Evolutionary conservation across 768 basidiomycete species (phyloP), one percentile per base, ranked within the genome.

Genomic region (Tylopilus sp.): DNA sequence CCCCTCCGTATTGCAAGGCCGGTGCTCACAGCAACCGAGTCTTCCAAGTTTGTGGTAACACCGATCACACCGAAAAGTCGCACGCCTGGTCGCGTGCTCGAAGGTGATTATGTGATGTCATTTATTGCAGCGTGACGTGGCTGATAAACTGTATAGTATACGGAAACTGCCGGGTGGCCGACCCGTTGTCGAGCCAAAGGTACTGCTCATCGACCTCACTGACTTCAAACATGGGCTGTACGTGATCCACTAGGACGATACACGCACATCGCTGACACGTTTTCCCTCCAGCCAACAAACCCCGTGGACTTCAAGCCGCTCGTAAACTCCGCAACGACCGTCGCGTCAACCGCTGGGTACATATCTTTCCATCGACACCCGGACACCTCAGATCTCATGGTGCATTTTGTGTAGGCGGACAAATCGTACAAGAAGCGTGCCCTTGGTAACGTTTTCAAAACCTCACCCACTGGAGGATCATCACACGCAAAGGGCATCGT

Each of bases 401-500:
- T 25, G 26, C 3, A 47, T 51, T 47, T n/a, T 35, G 52, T 57
- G 28, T 46, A 95, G 92, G 95, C 95, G 77, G 95, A 98, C 76
- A 95, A 95, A 76, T 77, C 85, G 40, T 99, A 98, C 80, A 99
- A 98, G 85, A 99, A 98, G 77, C 90, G 97, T 69, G 97, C 97
- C 52, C 86, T 99, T 52, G 97, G 97, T 55, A 99, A 98, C 78
- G 85, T 97, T 70, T 99, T 95, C 88, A 97, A 95, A 81, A 98
- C 97, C 68, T 98, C 95, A 28, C 97, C 97, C 42, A 98, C 97
- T 56, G 97, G 94, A 77, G 97, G 97, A 60, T 95, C 94, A 51
- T 98, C 97, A 61, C 97, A 99, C 74, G 97, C 97, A 62, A 99
- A 99, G 80, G 97, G 97, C 61, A 99, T 99, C 69, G 97, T 99